Base-by-base conservation (phyloP, 495 filamentous ascomycete genomes). In the Aspergillus avenaceus region DNA sequence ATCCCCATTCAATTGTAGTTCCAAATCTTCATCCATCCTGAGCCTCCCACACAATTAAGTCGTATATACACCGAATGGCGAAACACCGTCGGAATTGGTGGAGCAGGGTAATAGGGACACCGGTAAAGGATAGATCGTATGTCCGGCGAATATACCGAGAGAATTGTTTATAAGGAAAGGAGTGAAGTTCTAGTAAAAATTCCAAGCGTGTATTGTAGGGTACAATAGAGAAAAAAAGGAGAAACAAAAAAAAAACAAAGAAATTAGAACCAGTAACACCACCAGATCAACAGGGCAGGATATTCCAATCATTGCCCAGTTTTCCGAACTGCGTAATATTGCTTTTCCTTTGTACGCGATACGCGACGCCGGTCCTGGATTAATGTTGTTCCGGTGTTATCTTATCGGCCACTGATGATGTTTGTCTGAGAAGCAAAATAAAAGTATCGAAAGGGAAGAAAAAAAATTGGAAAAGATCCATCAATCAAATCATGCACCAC, bases 371-470 rank as follows among this genome's bases (percentile, higher is more conserved):
- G 26, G 46, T 8, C 13, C n/a, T 29, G 55, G 55, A 54, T 25
- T 8, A 58, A 54, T 7, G 24, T 38, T 58, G 7, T 29, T 54
- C 32, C 55, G 55, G 22, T n/a, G n/a, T 54, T 58, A 55, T 55
- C 52, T 50, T 55, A 55, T 59, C 55, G n/a, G n/a, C n/a, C n/a
- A n/a, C n/a, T n/a, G n/a, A n/a, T n/a, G n/a, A n/a, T n/a, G n/a
- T n/a, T n/a, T n/a, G n/a, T n/a, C n/a, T n/a, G n/a, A n/a, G n/a
- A n/a, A 23, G 32, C 45, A 44, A 58, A 54, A 36, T 40, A 45
- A 44, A 58, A 54, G 31, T 40, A 45, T 47, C 37, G 16, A 19
- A 38, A 16, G n/a, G 19, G 24, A 29, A 11, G 31, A 29, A 41
- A 14, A 8, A 41, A 40, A 31, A 16, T 23, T n/a, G n/a, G n/a